Percentiles rank a stretch among this genome's conserved stretches.
These are phyloP conservation scores for Xylaria hypoxylon DNA, from an alignment of 2,329 filamentous ascomycete species.

Conservation along the genomic window DNA sequence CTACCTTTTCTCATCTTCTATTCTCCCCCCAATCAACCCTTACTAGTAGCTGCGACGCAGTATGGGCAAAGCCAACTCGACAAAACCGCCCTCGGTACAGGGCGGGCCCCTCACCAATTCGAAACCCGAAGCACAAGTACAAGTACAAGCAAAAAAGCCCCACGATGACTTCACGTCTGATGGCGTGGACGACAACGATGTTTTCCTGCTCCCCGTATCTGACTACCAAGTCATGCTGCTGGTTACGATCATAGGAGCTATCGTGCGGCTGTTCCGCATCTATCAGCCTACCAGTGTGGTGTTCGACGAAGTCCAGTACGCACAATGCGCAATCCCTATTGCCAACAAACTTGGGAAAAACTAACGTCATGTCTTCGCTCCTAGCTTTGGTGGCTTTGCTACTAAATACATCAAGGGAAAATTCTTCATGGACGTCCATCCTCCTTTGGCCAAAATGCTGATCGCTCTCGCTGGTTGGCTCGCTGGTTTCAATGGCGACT, in stretches of 20 bases:
- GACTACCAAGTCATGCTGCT: constrained; percentile 83
- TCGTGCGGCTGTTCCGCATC: constrained; percentile 92
- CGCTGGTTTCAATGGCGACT: constrained; percentile 93
- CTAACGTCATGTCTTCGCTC: constrained; percentile 36
- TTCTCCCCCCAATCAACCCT: constrained; percentile 18
- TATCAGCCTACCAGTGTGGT: constrained; percentile 97
- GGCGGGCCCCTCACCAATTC: constrained; percentile 44
- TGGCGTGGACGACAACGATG: constrained; percentile 88
- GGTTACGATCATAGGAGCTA: constrained; percentile 79
- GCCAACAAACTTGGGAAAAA: background rate
- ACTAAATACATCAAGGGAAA: constrained; percentile 99
- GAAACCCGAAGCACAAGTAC: constrained; percentile 49
- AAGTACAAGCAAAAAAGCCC: constrained; percentile 51
- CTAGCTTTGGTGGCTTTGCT: constrained; percentile 95
- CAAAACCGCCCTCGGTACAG: constrained; percentile 54
- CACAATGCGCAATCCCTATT: constrained; percentile 46
- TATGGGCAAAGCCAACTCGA: constrained; percentile 56
- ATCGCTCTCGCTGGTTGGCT: constrained; percentile 95
- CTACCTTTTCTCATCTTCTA: constrained; percentile 38
- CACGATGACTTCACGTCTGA: constrained; percentile 76
- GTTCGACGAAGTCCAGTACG: constrained; percentile 99
- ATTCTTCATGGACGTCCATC: constrained; percentile 99
- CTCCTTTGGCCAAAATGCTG: constrained; percentile 94
- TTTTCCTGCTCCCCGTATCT: constrained; percentile 83
- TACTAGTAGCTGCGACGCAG: constrained; percentile 32